Conservation (phyloP, 495 filamentous ascomycete species). For the Xylaria flabelliformis region DNA sequence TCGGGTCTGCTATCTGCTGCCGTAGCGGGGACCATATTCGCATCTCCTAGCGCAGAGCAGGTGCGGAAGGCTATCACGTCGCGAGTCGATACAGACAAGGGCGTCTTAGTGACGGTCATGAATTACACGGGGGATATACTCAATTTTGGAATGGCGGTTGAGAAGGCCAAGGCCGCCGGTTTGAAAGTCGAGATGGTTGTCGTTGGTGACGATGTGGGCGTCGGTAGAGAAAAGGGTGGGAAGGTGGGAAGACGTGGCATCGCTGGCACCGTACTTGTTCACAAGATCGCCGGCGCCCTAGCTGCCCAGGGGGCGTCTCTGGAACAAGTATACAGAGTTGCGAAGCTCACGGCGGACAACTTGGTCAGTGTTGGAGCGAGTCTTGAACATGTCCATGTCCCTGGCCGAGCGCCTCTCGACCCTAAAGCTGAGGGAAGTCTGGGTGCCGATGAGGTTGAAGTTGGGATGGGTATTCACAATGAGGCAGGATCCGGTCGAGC, state of each 20-base stretch:
- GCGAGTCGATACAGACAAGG: slow-evolving; percentile 70
- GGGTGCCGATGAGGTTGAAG: slow-evolving; percentile 76
- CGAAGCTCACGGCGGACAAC: slow-evolving; percentile 74
- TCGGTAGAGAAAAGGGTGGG: slow-evolving; percentile 79
- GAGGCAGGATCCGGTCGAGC: slow-evolving; percentile 84
- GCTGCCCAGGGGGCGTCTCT: slow-evolving; percentile 71
- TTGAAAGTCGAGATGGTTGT: slow-evolving; percentile 89
- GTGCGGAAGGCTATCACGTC: slow-evolving; percentile 77
- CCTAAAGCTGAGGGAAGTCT: slow-evolving; percentile 58
- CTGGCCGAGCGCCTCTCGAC: slow-evolving; percentile 65
- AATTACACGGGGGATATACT: slow-evolving; percentile 85
- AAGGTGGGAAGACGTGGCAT: slow-evolving; percentile 94
- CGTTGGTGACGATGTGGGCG: slow-evolving; percentile 94
- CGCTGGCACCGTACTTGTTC: slow-evolving; percentile 85
- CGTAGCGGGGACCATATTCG: slow-evolving; percentile 93
- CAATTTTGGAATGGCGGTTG: slow-evolving; percentile 93
- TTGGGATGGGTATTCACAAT: slow-evolving; percentile 99
- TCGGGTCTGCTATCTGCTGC: slow-evolving; percentile 81
- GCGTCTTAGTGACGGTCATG: slow-evolving; percentile 75
- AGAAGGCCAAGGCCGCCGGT: slow-evolving; percentile 86
- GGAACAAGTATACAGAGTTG: slow-evolving; percentile 74
- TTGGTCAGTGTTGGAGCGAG: slow-evolving; percentile 86
- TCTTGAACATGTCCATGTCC: slow-evolving; percentile 90
- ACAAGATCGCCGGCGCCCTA: slow-evolving; percentile 88
- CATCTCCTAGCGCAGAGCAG: slow-evolving; percentile 85